These are phyloP conservation scores for Zoysia japonica DNA, from an alignment of 176 grass and related monocot species.

Conservation along the genomic window DNA sequence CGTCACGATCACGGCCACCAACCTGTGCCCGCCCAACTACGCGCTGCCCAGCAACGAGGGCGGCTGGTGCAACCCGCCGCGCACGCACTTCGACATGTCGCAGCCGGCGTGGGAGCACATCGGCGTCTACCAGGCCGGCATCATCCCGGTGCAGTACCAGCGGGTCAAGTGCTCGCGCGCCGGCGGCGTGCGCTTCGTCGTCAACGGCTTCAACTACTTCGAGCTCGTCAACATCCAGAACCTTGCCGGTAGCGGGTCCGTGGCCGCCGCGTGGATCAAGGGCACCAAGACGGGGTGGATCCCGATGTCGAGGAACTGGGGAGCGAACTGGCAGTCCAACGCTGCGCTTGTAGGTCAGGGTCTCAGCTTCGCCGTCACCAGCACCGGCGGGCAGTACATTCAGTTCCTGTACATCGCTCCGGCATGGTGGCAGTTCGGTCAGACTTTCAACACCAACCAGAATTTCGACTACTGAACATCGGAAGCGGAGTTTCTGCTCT, in stretches of 20 bases:
- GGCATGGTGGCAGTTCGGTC: conserved; percentile 53
- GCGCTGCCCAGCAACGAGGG: conserved; percentile 31
- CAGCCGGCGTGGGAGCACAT: conserved; percentile 57
- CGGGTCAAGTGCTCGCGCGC: conserved; percentile 48
- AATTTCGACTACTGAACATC: conserved; percentile 49
- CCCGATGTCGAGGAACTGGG: conserved; percentile 50
- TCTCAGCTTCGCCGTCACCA: conserved; percentile 56
- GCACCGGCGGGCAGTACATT: conserved; percentile 46
- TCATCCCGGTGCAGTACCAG: conserved; percentile 59
- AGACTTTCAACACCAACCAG: conserved; percentile 38
- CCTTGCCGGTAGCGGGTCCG: conserved; percentile 47
- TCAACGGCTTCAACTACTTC: conserved; percentile 50
- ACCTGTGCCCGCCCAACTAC: conserved; percentile 52
- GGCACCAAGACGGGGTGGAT: conserved; percentile 43
- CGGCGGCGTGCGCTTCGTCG: conserved; percentile 47
- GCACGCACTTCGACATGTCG: conserved; percentile 67
- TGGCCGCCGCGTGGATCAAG: conserved; percentile 29
- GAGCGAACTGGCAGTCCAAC: conserved; percentile 54
- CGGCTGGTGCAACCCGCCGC: conserved; percentile 65
- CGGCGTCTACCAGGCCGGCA: conserved; percentile 32
- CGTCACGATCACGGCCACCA: conserved; percentile 46
- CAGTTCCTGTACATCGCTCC: conserved; percentile 40
- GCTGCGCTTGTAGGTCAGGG: conserved; percentile 21
- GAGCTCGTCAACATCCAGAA: conserved; percentile 60
- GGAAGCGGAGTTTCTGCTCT: background rate